phyloP scores from a whole-genome alignment of 2,329 filamentous ascomycete genomes.

The Aspergillus sp. region DNA sequence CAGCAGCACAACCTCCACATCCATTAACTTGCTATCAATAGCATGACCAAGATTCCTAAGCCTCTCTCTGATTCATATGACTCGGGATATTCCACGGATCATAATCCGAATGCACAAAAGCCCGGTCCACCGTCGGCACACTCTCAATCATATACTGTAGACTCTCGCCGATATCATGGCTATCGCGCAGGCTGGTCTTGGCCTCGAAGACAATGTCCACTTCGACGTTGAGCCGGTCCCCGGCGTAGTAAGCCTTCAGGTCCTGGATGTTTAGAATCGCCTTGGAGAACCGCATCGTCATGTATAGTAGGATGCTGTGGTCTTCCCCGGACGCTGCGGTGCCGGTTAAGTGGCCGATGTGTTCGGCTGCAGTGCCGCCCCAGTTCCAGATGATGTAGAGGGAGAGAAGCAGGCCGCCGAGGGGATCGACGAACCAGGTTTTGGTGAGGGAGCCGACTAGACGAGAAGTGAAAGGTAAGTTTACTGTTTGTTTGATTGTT shows the following conservation, averaged over 20 bases:
- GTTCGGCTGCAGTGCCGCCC: conserved; percentile 61
- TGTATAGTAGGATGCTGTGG: conserved; percentile 82
- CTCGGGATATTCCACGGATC: conserved; percentile 44
- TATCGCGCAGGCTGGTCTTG: conserved; percentile 53
- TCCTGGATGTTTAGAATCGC: conserved; percentile 69
- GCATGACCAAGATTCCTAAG: not conserved
- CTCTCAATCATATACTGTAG: conserved; percentile 63
- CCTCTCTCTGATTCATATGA: conserved; percentile 36
- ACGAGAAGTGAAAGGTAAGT: not conserved
- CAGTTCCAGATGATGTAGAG: conserved; percentile 62
- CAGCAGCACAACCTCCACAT: too few species aligned
- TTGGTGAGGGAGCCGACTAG: conserved; percentile 38
- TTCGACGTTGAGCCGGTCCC: conserved; percentile 62
- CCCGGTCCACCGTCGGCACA: conserved; percentile 42
- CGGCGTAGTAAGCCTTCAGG: conserved; percentile 63
- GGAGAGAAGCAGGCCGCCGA: conserved; percentile 61
- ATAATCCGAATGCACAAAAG: conserved; percentile 54
- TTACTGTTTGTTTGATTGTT: not conserved
- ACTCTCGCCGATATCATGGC: conserved; percentile 61
- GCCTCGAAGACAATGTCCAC: conserved; percentile 63
- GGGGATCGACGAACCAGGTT: conserved; percentile 60
- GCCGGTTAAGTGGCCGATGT: conserved; percentile 62
- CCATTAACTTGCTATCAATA: too few species aligned
- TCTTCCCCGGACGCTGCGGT: conserved; percentile 59
- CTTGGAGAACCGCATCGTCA: conserved; percentile 90